These are phyloP conservation scores for Phaeosphaeriaceae sp. DNA, from an alignment of 2,329 filamentous ascomycete genomes.

Conservation along the genomic window DNA sequence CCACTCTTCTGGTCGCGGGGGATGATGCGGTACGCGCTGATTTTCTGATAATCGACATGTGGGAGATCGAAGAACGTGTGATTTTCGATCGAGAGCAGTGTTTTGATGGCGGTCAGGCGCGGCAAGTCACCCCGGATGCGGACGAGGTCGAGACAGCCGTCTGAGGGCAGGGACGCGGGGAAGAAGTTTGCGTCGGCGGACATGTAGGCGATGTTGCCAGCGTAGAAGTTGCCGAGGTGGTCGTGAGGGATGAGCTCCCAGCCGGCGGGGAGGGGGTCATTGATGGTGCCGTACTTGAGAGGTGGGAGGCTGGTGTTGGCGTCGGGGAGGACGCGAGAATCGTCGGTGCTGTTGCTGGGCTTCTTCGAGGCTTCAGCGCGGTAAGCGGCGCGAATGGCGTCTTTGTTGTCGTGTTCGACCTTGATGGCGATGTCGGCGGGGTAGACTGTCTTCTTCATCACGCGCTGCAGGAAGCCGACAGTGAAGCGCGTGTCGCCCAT, in stretches of 20 bases:
- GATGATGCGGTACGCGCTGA: slow-evolving; percentile 84
- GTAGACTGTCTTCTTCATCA: slow-evolving; percentile 79
- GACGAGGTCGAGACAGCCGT: slow-evolving; percentile 86
- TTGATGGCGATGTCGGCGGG: slow-evolving; percentile 90
- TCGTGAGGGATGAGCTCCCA: slow-evolving; percentile 80
- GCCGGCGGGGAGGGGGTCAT: slow-evolving; percentile 75
- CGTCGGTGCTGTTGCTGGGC: slow-evolving; percentile 19
- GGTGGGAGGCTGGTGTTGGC: slow-evolving; percentile 64
- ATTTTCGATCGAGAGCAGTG: slow-evolving; percentile 75
- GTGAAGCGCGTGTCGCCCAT: slow-evolving; percentile 89
- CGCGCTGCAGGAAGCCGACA: slow-evolving; percentile 78
- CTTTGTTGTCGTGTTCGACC: slow-evolving; percentile 79
- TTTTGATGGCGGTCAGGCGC: slow-evolving; percentile 68
- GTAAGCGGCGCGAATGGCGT: slow-evolving; percentile 76
- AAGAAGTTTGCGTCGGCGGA: slow-evolving; percentile 88
- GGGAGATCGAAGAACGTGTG: slow-evolving; percentile 81
- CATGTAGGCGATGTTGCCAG: slow-evolving; percentile 95
- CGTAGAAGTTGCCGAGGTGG: slow-evolving; percentile 89
- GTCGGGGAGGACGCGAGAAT: slow-evolving; percentile 31
- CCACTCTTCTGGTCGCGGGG: slow-evolving; percentile 69
- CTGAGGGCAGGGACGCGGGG: slow-evolving; percentile 78
- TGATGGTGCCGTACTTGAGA: slow-evolving; percentile 79
- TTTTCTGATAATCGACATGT: slow-evolving; percentile 81
- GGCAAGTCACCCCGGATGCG: slow-evolving; percentile 79
- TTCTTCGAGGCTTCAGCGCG: slow-evolving; percentile 43